Evolutionary conservation across 2,329 filamentous ascomycete genomes (phyloP), one percentile per base, ranked within the genome.

Genomic region (Trichoderma sp.): DNA sequence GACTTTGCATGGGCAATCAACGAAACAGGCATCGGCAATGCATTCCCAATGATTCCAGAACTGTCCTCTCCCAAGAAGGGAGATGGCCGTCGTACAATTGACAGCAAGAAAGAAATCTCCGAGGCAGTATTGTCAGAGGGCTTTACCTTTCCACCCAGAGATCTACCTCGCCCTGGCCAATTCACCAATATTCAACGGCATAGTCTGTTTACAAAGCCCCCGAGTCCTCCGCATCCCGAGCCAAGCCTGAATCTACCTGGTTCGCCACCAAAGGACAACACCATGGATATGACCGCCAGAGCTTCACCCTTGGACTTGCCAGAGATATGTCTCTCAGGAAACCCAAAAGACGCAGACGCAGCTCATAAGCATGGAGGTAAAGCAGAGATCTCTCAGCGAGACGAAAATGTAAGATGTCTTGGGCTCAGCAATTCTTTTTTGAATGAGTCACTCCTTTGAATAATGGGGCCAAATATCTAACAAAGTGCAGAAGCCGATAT

Each of bases 111-210:
- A 20, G 71, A 70, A 3, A 50, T 75, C 13, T 74, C 73, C 2
- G 71, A 75, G 50, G 50, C 66, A 4, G 57, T 68, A 8, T 64
- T 74, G 2, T 50, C 72, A 7, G 43, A 70, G 23, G 75, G 74
- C 0, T 76, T 75, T 55, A 70, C 68, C 6, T 76, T 76, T n/a
- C 68, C 57, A 13, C 59, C 58, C 15, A 71, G 73, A 50, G 67
- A 55, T 47, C 58, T 70, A n/a, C 73, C 71, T 57, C 74, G 71
- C n/a, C 72, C 73, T 0, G 74, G 74, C 2, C 75, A 76, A 13
- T 75, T 73, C 11, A 74, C 71, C 15, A 65, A 71, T 69, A 62
- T 36, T 30, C 67, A 28, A n/a, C 67, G 15, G n/a, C 57, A 26
- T n/a, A 36, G 9, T 23, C 15, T 43, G 7, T 26, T 36, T 50